A percentile compares a stretch with the other conserved stretches of the same genome.
Conservation (phyloP, 225 moss, liverwort and hornwort genomes). For the Pseudoscleropodium purum region DNA sequence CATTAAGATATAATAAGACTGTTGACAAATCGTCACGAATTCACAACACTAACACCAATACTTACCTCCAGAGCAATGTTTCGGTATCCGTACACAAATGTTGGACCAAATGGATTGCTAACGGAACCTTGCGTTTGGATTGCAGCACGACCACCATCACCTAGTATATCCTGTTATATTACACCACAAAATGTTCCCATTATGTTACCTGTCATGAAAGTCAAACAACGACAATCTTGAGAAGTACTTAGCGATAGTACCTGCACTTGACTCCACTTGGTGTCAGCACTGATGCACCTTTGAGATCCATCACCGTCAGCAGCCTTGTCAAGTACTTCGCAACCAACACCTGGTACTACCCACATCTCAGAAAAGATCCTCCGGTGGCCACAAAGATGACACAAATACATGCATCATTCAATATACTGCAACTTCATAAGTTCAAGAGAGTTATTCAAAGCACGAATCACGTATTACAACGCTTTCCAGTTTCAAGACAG, state of each 20-base stretch:
- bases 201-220: not conserved
- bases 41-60: not conserved
- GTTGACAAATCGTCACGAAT: not conserved
- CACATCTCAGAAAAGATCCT: not conserved
- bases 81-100: slow-evolving; percentile 94
- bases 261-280: slow-evolving; percentile 89
- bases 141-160: slow-evolving; percentile 97
- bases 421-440: not conserved
- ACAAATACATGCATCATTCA: not conserved
- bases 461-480: not conserved
- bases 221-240: not conserved
- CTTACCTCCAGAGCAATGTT: slow-evolving; percentile 89
- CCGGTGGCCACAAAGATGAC: not conserved
- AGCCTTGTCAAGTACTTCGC: slow-evolving; percentile 41
- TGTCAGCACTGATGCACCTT: slow-evolving; percentile 65
- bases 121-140: slow-evolving; percentile 98
- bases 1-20: not conserved
- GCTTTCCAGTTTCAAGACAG: not conserved
- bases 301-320: slow-evolving; percentile 43
- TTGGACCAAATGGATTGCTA: slow-evolving; percentile 97
- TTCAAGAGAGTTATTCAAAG: not conserved
- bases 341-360: slow-evolving; percentile 42
- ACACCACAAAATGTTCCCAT: not conserved
- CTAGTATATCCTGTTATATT: slow-evolving; percentile 58
- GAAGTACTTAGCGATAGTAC: slow-evolving; percentile 7